Conservation (phyloP, 306 rosid genomes). For the Corylus avellana region DNA sequence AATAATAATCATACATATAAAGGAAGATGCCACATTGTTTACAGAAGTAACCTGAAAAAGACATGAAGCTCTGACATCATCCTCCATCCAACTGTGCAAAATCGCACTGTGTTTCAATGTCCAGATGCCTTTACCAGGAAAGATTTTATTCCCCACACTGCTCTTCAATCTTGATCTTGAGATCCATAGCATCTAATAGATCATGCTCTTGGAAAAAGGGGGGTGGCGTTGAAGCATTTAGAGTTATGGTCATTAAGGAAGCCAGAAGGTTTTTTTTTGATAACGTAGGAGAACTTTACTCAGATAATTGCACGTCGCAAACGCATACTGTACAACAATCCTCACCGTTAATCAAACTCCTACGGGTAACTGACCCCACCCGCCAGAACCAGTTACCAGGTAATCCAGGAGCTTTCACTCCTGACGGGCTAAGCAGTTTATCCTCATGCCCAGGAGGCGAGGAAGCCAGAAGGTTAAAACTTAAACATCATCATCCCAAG, state of each 20-base stretch:
- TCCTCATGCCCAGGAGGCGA: no score
- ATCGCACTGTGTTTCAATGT: slow-evolving; percentile 6
- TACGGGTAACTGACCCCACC: no score
- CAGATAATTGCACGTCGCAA: no score
- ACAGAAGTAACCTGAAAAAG: slow-evolving; percentile 27
- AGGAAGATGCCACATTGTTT: slow-evolving; percentile 5
- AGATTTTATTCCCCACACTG: background rate
- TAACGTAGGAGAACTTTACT: no score
- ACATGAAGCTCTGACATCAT: slow-evolving; percentile 11
- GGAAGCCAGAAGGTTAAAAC: slow-evolving; percentile 20
- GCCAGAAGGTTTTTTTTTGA: slow-evolving; percentile 20
- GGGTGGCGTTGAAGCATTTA: slow-evolving; percentile 3
- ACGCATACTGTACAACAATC: no score
- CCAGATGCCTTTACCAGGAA: slow-evolving; percentile 6
- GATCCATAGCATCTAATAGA: slow-evolving; percentile 12
- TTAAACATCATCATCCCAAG: slow-evolving; percentile 9
- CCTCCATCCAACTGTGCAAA: slow-evolving; percentile 12
- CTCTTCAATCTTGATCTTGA: slow-evolving; percentile 19
- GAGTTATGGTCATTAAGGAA: slow-evolving; percentile 1
- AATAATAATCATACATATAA: background rate
- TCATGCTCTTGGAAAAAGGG: slow-evolving; percentile 28
- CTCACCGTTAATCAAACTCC: no score
- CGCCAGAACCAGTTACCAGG: no score
- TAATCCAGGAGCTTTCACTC: no score
- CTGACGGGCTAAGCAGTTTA: no score